Evolutionary conservation across 2,329 filamentous ascomycete genomes (phyloP).

Genomic region (Fonsecaea nubica): DNA sequence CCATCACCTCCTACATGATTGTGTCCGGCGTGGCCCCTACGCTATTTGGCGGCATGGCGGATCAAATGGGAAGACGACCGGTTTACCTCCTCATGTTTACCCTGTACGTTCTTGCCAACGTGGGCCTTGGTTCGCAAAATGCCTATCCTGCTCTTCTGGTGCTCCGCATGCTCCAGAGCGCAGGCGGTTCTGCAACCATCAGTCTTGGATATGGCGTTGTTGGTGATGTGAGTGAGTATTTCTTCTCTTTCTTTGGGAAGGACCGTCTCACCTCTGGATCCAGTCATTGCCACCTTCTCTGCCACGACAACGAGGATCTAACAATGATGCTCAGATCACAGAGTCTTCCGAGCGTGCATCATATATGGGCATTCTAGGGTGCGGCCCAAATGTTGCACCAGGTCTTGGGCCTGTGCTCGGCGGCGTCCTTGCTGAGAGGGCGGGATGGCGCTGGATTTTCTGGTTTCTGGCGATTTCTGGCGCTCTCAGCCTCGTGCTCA

Average conservation of each 20-base stretch:
- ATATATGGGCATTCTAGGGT: conserved; percentile 56
- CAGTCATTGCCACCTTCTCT: background rate
- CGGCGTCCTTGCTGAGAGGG: conserved; percentile 46
- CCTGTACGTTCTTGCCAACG: conserved; percentile 48
- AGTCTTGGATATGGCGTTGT: conserved; percentile 52
- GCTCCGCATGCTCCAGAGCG: conserved; percentile 53
- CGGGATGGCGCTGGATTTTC: conserved; percentile 54
- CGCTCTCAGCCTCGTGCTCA: conserved; percentile 43
- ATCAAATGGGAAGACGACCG: conserved; percentile 44
- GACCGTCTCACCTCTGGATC: background rate
- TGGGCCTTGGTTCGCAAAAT: conserved; percentile 50
- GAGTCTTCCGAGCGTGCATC: conserved; percentile 51
- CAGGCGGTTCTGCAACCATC: conserved; percentile 52
- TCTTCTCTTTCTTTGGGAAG: background rate
- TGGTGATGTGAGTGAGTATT: conserved; percentile 49
- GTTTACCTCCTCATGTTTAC: conserved; percentile 42
- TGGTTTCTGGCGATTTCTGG: conserved; percentile 51
- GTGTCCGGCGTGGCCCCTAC: conserved; percentile 42
- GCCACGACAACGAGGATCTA: background rate
- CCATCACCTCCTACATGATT: conserved; percentile 32
- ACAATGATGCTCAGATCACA: conserved; percentile 19
- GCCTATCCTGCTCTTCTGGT: conserved; percentile 50
- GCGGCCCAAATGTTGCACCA: conserved; percentile 52
- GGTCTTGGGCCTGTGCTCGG: conserved; percentile 53
- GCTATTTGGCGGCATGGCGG: conserved; percentile 44